A percentile compares a stretch with the other conserved stretches of the same genome.
These are phyloP conservation scores for Neurospora hispaniola DNA, from an alignment of 495 filamentous ascomycete species.

Conservation along the genomic window DNA sequence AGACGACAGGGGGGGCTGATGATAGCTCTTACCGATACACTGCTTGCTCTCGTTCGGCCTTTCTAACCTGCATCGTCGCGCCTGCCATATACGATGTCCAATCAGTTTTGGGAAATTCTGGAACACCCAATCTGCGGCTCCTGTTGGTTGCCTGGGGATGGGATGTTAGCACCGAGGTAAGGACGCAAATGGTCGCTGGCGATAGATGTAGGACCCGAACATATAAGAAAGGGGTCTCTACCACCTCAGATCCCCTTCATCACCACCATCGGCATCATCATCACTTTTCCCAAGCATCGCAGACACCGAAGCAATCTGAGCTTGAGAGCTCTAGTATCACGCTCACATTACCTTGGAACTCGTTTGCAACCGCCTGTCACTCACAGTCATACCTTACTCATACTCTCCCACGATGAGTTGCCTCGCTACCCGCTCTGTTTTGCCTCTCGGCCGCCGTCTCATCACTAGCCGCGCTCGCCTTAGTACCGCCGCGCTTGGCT, in stretches of 20 bases:
- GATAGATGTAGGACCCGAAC: not conserved
- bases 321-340: not conserved
- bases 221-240: not conserved
- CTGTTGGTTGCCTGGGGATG: not conserved
- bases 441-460: constrained; percentile 2
- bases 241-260: not conserved
- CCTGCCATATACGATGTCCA: not conserved
- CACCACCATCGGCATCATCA: not conserved
- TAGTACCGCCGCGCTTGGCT: constrained; percentile 8
- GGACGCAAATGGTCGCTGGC: not conserved
- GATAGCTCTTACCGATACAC: not conserved
- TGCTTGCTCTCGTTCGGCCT: not conserved
- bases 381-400: not conserved
- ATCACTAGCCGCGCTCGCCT: constrained; percentile 5
- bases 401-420: constrained; percentile 1
- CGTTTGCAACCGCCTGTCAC: not conserved
- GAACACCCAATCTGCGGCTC: not conserved
- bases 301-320: not conserved
- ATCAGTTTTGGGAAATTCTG: not conserved
- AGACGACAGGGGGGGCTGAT: not conserved
- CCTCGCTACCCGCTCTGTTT: constrained; percentile 1
- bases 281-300: not conserved
- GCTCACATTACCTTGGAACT: not conserved
- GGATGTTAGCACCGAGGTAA: not conserved
- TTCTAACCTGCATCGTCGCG: not conserved